Conservation (phyloP, 805 yeast genomes). For the Monosporozyma unispora region DNA sequence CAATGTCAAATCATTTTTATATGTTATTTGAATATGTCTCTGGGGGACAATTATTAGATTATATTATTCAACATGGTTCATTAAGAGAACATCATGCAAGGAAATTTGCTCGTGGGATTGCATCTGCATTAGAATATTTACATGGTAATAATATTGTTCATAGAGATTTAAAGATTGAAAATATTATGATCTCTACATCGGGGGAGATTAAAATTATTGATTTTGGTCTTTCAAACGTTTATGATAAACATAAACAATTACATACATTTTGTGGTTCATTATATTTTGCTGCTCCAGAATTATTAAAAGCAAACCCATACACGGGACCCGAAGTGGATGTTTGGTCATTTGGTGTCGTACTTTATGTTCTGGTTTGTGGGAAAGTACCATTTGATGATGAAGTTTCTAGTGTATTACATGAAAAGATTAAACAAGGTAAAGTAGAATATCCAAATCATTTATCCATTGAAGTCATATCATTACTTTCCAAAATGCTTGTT, state of each 20-base stretch:
- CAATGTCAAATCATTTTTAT: constrained; percentile 94
- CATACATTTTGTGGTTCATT: constrained; percentile 95
- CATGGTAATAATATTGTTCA: constrained; percentile 93
- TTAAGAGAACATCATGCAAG: constrained; percentile 90
- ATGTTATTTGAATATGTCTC: constrained; percentile 94
- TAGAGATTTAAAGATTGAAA: constrained; percentile 92
- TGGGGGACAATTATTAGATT: constrained; percentile 96
- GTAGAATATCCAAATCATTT: constrained; percentile 85
- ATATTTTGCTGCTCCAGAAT: constrained; percentile 97
- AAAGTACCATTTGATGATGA: constrained; percentile 98
- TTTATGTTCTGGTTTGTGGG: constrained; percentile 93
- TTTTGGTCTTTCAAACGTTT: constrained; percentile 89
- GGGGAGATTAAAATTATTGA: constrained; percentile 96
- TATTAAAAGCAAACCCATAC: constrained; percentile 85
- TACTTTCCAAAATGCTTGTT: constrained; percentile 81
- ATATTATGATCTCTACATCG: constrained; percentile 83
- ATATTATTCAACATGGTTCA: constrained; percentile 92
- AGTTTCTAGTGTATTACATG: constrained; percentile 83
- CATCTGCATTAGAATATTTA: constrained; percentile 85
- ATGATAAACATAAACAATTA: constrained; percentile 57
- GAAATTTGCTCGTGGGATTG: constrained; percentile 89
- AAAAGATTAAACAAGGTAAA: constrained; percentile 82
- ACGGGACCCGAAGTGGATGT: constrained; percentile 96
- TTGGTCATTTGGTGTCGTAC: constrained; percentile 96
- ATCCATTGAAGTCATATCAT: constrained; percentile 69